Base-by-base conservation (phyloP, 768 basidiomycete genomes). In the Cyathus striatus region DNA sequence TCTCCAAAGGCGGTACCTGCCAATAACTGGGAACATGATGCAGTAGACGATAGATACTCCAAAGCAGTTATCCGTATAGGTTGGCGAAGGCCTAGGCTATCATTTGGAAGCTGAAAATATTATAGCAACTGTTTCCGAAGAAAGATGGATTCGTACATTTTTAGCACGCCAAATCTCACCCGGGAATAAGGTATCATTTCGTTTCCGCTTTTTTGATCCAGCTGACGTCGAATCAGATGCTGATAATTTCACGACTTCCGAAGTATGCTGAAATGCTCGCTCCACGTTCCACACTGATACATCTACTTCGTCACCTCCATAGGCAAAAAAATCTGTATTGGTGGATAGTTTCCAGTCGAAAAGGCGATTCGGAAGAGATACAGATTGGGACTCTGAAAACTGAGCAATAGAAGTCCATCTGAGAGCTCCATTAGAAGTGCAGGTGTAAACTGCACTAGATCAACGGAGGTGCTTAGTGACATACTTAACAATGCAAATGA, bases 251-350 rank as follows among this genome's bases (percentile, higher is more conserved):
- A 51, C 38, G 3, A 59, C 45, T 12, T 49, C 44, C 6, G 58
- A 21, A 47, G 39, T 60, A 23, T 37, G 56, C 47, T 58, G 76
- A 69, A 62, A 87, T 56, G 61, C 70, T 51, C 52, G 49, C 53
- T 90, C 83, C 5, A 76, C 73, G 54, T 86, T 68, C 90, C 90
- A 93, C 3, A 91, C 55, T 1, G 89, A 91, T 2, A 87, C 59
- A 44, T 90, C 86, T 14, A 93, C 87, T 61, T 93, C 90, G 48
- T 91, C 81, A 2, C 90, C 90, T 10, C 84, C 90, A 48, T 90
- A 92, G 2, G 81, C 75, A 64, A 93, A 91, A 0, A 73, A 73
- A 25, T 69, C 57, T 2, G 63, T 64, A 45, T 75, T 65, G 14
- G 64, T 55, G 1, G 80, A 76, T 18, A 88, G 53, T 23, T 72